phyloP scores from a whole-genome alignment of 2,329 filamentous ascomycete species.

The Aureobasidium leucospermi region DNA sequence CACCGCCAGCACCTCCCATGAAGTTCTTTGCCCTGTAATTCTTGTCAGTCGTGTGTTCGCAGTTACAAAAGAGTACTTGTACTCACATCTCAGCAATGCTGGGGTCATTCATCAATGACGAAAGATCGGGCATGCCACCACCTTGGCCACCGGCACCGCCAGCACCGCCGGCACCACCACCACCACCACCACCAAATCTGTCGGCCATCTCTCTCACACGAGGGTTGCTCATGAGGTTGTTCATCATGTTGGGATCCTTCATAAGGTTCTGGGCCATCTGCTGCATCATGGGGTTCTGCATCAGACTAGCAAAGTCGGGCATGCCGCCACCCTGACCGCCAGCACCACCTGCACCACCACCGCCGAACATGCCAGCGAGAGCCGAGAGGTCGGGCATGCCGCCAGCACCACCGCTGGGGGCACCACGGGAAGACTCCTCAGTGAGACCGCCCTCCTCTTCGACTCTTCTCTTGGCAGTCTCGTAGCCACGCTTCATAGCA shows the following conservation, averaged over 20 bases:
- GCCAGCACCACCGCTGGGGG: conserved; percentile 27
- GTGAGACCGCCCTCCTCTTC: conserved; percentile 61
- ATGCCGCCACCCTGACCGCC: conserved; percentile 64
- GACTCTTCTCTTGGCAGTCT: conserved; percentile 83
- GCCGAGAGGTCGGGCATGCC: conserved; percentile 38
- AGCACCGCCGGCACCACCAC: conserved; percentile 22
- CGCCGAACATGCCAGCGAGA: conserved; percentile 42
- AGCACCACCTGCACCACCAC: conserved; percentile 36
- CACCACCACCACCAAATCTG: conserved; percentile 54
- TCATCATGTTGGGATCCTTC: conserved; percentile 91
- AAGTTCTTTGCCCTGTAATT: conserved; percentile 55
- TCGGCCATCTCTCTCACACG: conserved; percentile 80
- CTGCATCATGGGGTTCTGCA: conserved; percentile 98
- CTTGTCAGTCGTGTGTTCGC: conserved; percentile 16
- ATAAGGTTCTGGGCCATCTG: conserved; percentile 96
- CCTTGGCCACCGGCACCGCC: conserved; percentile 39
- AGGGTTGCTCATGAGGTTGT: conserved; percentile 90
- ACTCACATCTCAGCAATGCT: conserved; percentile 88
- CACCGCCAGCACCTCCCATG: conserved; percentile 54
- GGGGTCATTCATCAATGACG: conserved; percentile 82
- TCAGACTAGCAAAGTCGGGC: conserved; percentile 79
- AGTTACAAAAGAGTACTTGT: background rate
- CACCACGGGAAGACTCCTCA: conserved; percentile 26
- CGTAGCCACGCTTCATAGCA: conserved; percentile 93
- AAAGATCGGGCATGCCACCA: conserved; percentile 84